Evolutionary conservation across 768 basidiomycete genomes (phyloP), one percentile per base, ranked within the genome.

Genomic region (Lentinula aciculospora): DNA sequence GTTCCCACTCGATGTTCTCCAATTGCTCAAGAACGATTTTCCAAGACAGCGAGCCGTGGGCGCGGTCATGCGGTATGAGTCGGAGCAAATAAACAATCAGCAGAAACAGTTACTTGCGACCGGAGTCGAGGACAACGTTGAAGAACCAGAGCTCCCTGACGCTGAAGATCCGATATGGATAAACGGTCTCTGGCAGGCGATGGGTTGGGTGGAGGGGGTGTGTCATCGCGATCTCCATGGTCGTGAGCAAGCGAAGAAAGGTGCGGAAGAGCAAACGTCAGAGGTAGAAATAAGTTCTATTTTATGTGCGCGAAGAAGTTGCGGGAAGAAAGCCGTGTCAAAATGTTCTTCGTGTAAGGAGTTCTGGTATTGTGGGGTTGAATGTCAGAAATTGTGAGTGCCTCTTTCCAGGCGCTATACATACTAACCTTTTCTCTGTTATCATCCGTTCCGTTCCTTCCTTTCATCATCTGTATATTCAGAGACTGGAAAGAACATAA

Each of bases 401-500:
- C 1, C 1, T 25, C 9, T 32, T 49, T 49, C 12, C 31, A 29
- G 2, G 12, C 25, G 21, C 6, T 15, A 42, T 17, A 42, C 40
- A 13, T 13, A 25, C 23, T 4, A 10, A 46, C 21, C 27, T 46
- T 19, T 28, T 27, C 12, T 28, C 8, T 4, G 10, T 0, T 7
- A 23, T 46, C 44, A 0, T 45, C 15, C 44, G 9, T 25, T 23
- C 19, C 10, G 10, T 27, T 23, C 44, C 4, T 45, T 1, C 44
- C 6, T 45, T 45, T 45, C 19, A n/a, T 6, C 19, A 23, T 23
- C 25, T 12, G 21, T 27, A 27, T n/a, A 28, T 13, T n/a, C 21
- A 53, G 51, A 53, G 51, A 53, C 23, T 53, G 51, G 51, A 53
- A 53, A 53, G 51, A 53, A 39, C 51, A 53, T n/a, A 53, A 40